phyloP scores from a whole-genome alignment of 139 green algal species.

The Asterochloris sp. region DNA sequence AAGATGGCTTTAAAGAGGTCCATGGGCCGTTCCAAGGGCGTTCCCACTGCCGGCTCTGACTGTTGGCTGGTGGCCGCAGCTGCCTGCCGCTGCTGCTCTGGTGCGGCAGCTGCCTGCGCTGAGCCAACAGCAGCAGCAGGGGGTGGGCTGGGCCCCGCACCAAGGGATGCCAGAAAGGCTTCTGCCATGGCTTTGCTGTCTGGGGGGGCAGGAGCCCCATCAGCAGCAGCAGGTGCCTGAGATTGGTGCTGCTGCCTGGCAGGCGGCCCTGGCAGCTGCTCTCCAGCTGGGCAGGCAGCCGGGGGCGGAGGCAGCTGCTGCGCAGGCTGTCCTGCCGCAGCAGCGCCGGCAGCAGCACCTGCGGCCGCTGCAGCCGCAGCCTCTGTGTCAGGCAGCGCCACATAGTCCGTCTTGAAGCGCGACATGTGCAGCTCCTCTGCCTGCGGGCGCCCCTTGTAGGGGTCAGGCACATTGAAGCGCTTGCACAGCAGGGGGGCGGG shows the following conservation, averaged over 20 bases:
- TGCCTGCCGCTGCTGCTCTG: not conserved
- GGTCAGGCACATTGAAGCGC: slow-evolving; percentile 87
- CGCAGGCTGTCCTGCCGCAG: not conserved
- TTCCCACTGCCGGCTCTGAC: not conserved
- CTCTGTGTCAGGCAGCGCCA: slow-evolving; percentile 59
- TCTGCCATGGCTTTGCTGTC: slow-evolving; percentile 28
- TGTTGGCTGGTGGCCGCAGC: not conserved
- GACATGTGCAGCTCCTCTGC: not conserved
- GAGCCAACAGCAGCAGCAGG: not conserved
- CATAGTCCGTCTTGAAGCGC: slow-evolving; percentile 59
- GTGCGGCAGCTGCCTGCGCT: not conserved
- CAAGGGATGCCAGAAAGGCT: slow-evolving; percentile 42
- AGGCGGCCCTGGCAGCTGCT: slow-evolving; percentile 15
- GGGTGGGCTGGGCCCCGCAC: not conserved
- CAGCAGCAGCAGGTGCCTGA: not conserved
- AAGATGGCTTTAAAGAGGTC: slow-evolving; percentile 90
- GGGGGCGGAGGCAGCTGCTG: not conserved
- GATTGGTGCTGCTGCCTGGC: not conserved
- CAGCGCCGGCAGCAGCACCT: not conserved
- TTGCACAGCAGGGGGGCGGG: slow-evolving; percentile 89
- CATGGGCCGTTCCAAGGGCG: slow-evolving; percentile 51
- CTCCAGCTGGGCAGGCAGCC: not conserved
- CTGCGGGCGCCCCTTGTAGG: slow-evolving; percentile 53
- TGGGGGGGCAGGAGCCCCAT: not conserved
- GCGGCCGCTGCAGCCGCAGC: slow-evolving; percentile 25